Evolutionary conservation across 176 grass and related monocot genomes (phyloP).

Genomic region (Phoenix dactylifera): DNA sequence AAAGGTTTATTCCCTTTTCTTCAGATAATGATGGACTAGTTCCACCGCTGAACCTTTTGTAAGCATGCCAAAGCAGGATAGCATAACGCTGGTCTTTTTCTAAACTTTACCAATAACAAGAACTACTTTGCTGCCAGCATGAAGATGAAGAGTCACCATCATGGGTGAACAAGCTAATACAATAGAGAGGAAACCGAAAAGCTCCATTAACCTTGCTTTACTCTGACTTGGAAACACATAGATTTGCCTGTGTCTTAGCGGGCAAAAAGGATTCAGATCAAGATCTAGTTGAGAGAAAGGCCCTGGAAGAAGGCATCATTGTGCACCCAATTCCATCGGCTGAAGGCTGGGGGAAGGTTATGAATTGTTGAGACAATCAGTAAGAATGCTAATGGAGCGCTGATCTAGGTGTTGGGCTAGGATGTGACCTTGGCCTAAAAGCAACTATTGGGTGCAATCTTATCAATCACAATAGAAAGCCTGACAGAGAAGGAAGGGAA

Average conservation of each 20-base stretch:
- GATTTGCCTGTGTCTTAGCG: background rate
- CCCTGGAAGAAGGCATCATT: no score
- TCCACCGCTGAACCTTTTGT: background rate
- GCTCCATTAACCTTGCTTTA: background rate
- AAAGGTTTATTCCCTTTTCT: background rate
- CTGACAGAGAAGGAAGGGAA: no score
- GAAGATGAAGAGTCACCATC: background rate
- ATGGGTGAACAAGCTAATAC: background rate
- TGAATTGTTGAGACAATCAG: no score
- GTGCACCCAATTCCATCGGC: no score
- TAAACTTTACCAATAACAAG: no score
- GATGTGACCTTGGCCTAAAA: no score
- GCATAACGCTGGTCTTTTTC: background rate
- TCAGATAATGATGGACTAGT: background rate
- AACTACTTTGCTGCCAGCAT: background rate
- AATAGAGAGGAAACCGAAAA: background rate
- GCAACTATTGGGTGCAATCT: no score
- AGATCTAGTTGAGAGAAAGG: background rate
- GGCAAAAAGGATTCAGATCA: slow-evolving; percentile 1
- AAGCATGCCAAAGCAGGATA: slow-evolving; percentile 1
- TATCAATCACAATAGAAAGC: no score
- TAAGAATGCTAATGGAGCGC: no score
- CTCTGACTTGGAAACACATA: background rate
- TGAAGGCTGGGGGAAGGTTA: no score
- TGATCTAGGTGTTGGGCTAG: no score